These are phyloP conservation scores for Mycosarcoma maydis DNA, from an alignment of 1,284 basidiomycete species.

Conservation along the genomic window DNA sequence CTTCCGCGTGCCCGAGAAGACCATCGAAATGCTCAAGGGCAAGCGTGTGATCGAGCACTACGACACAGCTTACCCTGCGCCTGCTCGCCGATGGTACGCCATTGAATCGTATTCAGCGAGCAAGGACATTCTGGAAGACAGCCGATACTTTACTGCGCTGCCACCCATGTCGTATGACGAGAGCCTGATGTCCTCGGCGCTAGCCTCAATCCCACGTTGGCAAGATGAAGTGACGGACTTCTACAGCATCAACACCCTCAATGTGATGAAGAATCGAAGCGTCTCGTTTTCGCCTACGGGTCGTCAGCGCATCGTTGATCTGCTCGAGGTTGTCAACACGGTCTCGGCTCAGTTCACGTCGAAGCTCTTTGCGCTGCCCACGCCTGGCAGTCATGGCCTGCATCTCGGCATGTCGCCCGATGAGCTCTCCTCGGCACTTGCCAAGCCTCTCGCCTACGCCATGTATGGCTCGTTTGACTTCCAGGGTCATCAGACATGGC, in stretches of 20 bases:
- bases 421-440: slow-evolving; percentile 23
- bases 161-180: slow-evolving; percentile 42
- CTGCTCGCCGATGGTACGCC: slow-evolving; percentile 28
- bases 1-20: slow-evolving; percentile 74
- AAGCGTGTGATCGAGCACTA: slow-evolving; percentile 71
- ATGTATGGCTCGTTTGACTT: slow-evolving; percentile 51
- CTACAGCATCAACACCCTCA: slow-evolving; percentile 23
- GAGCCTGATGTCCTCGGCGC: slow-evolving; percentile 27
- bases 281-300: slow-evolving; percentile 16
- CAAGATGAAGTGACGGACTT: slow-evolving; percentile 31
- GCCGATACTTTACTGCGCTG: slow-evolving; percentile 30
- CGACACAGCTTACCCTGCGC: slow-evolving; percentile 65
- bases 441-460: slow-evolving; percentile 46
- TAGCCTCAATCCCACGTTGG: slow-evolving; percentile 39
- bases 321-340: slow-evolving; percentile 39
- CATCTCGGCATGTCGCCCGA: slow-evolving; percentile 33
- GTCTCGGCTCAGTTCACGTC: slow-evolving; percentile 46
- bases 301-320: slow-evolving; percentile 29
- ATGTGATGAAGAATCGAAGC: slow-evolving; percentile 20
- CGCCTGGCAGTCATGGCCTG: slow-evolving; percentile 23
- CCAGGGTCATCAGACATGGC: slow-evolving; percentile 43
- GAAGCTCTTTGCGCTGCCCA: slow-evolving; percentile 41
- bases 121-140: slow-evolving; percentile 37
- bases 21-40: slow-evolving; percentile 73
- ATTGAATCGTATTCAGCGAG: slow-evolving; percentile 43